Percentiles rank a stretch among this genome's conserved stretches.
phyloP scores from a whole-genome alignment of 2,329 filamentous ascomycete species.

The Leptosphaerulina australis region DNA sequence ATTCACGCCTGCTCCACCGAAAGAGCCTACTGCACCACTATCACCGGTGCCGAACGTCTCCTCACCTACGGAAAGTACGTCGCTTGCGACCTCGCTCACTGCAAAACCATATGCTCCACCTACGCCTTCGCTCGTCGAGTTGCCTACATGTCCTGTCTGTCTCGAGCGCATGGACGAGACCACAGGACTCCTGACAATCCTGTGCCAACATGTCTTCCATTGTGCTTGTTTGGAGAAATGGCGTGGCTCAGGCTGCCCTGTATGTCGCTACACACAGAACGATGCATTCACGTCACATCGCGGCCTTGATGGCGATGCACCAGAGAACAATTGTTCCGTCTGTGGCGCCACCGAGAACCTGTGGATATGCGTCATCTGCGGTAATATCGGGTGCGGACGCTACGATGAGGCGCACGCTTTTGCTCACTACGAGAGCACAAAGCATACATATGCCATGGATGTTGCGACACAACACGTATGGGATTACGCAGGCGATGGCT shows the following conservation, averaged over 20 bases:
- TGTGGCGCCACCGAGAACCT: conserved; percentile 83
- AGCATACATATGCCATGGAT: conserved; percentile 91
- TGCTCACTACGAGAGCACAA: conserved; percentile 87
- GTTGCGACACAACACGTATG: conserved; percentile 93
- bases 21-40: conserved; percentile 45
- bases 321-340: conserved; percentile 75
- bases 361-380: conserved; percentile 95
- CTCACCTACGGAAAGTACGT: conserved; percentile 34
- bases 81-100: conserved; percentile 56
- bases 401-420: conserved; percentile 95
- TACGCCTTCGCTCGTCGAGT: conserved; percentile 83
- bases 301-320: conserved; percentile 48
- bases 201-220: conserved; percentile 97
- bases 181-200: conserved; percentile 90
- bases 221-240: conserved; percentile 96
- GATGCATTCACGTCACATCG: conserved; percentile 48
- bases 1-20: conserved; percentile 62
- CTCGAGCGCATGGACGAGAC: conserved; percentile 98
- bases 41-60: conserved; percentile 40
- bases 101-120: conserved; percentile 70
- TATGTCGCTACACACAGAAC: conserved; percentile 86
- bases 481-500: conserved; percentile 95
- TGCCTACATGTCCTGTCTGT: conserved; percentile 95
- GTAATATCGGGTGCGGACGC: conserved; percentile 87
- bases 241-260: conserved; percentile 91